phyloP scores from a whole-genome alignment of 78 protist species.

The Chrysochromulina parva region DNA sequence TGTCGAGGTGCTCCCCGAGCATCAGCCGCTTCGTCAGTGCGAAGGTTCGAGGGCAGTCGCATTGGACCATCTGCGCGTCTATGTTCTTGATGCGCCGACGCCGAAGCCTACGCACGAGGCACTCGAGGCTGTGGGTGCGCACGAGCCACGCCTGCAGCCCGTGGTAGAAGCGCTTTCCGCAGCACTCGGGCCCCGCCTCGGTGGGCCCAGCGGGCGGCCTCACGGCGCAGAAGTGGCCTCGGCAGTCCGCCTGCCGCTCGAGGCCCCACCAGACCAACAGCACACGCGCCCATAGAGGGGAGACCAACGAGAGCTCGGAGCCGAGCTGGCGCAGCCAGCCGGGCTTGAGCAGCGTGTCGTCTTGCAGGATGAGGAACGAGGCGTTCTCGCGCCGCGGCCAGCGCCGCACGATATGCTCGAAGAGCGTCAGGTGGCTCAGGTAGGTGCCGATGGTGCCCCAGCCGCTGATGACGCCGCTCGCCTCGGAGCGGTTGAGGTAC shows the following conservation, averaged over 20 bases:
- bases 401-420: background rate
- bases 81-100: background rate
- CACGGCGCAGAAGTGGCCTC: background rate
- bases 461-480: background rate
- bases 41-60: background rate
- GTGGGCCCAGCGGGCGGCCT: background rate
- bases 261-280: background rate
- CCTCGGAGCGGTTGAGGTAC: background rate
- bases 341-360: background rate
- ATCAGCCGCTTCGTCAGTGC: too few species aligned
- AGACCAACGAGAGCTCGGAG: background rate
- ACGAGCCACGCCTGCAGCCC: slow-evolving; percentile 9
- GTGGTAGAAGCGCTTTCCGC: slow-evolving; percentile 9
- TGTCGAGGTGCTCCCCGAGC: too few species aligned
- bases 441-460: slow-evolving; percentile 1
- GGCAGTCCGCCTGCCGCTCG: background rate
- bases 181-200: background rate
- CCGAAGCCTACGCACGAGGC: background rate
- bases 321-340: background rate
- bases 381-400: background rate
- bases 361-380: background rate
- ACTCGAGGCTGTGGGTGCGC: background rate
- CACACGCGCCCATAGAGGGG: background rate
- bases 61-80: background rate
- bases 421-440: background rate